A percentile compares a stretch with the other conserved stretches of the same genome.
Conservation (phyloP, 2,329 filamentous ascomycete species). For the Leptographium lundbergii region DNA sequence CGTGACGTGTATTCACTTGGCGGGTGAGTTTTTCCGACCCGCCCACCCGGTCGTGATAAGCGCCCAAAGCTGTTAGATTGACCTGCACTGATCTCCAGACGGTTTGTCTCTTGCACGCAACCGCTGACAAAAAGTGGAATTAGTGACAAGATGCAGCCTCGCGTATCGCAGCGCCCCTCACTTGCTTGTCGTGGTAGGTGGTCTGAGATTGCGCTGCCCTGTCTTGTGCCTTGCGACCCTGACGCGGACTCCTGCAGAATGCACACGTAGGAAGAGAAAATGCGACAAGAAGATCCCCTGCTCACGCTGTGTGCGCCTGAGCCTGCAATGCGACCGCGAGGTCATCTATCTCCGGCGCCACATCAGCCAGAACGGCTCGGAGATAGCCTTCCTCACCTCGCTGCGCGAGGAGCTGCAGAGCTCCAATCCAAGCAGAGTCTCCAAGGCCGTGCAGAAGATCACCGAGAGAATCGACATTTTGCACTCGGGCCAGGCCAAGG, state of each 20-base stretch:
- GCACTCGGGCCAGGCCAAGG: constrained; percentile 5
- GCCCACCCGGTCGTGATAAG: neutral
- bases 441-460: constrained; percentile 6
- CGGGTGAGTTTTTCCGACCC: neutral
- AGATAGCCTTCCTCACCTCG: constrained; percentile 11
- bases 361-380: constrained; percentile 11
- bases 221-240: neutral
- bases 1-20: too few relatives aligned
- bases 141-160: constrained; percentile 1
- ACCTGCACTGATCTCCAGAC: neutral
- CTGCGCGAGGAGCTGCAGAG: constrained; percentile 8
- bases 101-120: neutral
- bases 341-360: constrained; percentile 10
- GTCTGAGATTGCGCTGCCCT: neutral
- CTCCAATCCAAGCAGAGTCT: neutral
- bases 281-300: constrained; percentile 14
- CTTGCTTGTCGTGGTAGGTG: constrained; percentile 9
- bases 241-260: constrained; percentile 6
- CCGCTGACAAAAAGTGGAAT: neutral
- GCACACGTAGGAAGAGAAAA: constrained; percentile 12
- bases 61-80: neutral
- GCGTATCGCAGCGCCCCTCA: constrained; percentile 7
- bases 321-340: constrained; percentile 11
- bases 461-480: constrained; percentile 8
- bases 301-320: constrained; percentile 10